Conservation (phyloP, 1,284 basidiomycete genomes). For the Wolfiporia cocos region DNA sequence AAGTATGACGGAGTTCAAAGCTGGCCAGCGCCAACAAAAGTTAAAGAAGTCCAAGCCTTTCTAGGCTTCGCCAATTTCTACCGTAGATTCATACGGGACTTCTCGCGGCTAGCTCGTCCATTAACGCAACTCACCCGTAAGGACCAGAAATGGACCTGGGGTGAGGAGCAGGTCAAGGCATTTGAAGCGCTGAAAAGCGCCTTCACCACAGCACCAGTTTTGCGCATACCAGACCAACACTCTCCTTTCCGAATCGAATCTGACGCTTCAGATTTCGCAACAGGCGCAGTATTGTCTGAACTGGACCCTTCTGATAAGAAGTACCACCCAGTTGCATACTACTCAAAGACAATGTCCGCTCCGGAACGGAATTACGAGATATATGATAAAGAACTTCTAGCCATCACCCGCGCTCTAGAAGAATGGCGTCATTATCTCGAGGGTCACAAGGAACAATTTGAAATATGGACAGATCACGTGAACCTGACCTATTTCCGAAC, state of each 20-base stretch:
- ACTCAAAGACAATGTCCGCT: constrained; percentile 23
- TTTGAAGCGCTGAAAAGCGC: not conserved
- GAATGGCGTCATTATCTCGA: constrained; percentile 23
- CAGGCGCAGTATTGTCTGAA: not conserved
- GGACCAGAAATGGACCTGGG: constrained; percentile 12
- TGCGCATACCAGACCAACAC: not conserved
- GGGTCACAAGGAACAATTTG: not conserved
- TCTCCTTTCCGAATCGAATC: not conserved
- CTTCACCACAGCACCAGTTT: not conserved
- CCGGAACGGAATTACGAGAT: constrained; percentile 37
- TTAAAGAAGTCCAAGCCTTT: constrained; percentile 27
- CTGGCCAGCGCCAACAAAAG: constrained; percentile 27
- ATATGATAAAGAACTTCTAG: constrained; percentile 41
- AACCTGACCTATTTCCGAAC: constrained; percentile 2
- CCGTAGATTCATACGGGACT: constrained; percentile 31
- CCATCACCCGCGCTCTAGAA: constrained; percentile 25
- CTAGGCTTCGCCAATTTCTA: constrained; percentile 38
- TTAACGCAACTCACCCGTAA: constrained; percentile 20
- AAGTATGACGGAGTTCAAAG: constrained; percentile 27
- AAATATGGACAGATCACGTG: not conserved
- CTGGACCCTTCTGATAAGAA: constrained; percentile 1
- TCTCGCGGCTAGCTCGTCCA: constrained; percentile 22
- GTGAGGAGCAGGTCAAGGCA: not conserved
- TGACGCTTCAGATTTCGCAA: not conserved
- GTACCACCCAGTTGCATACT: constrained; percentile 25